A percentile compares a stretch with the other conserved stretches of the same genome.
These are phyloP conservation scores for Priceomyces carsonii DNA, from an alignment of 805 yeast species.

Conservation along the genomic window DNA sequence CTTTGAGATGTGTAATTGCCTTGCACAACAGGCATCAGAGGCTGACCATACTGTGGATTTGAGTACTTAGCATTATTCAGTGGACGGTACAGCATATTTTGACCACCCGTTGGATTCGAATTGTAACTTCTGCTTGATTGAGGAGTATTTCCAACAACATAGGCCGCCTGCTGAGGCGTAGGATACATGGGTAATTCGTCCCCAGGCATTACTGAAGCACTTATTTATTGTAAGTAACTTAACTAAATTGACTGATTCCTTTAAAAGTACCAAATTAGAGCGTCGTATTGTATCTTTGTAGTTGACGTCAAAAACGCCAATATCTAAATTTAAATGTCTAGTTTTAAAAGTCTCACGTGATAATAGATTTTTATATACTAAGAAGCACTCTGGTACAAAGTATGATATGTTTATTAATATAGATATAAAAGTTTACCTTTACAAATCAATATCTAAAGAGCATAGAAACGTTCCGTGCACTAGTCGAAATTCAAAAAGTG, in stretches of 20 bases:
- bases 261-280: no score
- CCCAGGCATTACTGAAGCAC: constrained; percentile 17
- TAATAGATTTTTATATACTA: neutral
- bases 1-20: constrained; percentile 11
- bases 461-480: constrained; percentile 2
- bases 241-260: neutral
- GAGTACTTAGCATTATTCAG: constrained; percentile 12
- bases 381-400: constrained; percentile 4
- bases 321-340: no score
- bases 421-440: constrained; percentile 4
- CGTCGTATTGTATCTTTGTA: no score
- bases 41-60: constrained; percentile 13
- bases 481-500: constrained; percentile 8
- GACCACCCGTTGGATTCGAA: constrained; percentile 7
- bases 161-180: constrained; percentile 46
- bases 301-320: no score
- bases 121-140: constrained; percentile 8
- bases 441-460: constrained; percentile 4
- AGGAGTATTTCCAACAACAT: constrained; percentile 20
- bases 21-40: constrained; percentile 8
- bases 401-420: constrained; percentile 7
- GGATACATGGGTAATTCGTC: constrained; percentile 48
- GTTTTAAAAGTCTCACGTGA: no score
- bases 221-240: neutral
- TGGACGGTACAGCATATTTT: constrained; percentile 9